Percentiles rank a stretch among this genome's conserved stretches.
These are phyloP conservation scores for Neurospora sp. DNA, from an alignment of 495 filamentous ascomycete species.

Conservation along the genomic window DNA sequence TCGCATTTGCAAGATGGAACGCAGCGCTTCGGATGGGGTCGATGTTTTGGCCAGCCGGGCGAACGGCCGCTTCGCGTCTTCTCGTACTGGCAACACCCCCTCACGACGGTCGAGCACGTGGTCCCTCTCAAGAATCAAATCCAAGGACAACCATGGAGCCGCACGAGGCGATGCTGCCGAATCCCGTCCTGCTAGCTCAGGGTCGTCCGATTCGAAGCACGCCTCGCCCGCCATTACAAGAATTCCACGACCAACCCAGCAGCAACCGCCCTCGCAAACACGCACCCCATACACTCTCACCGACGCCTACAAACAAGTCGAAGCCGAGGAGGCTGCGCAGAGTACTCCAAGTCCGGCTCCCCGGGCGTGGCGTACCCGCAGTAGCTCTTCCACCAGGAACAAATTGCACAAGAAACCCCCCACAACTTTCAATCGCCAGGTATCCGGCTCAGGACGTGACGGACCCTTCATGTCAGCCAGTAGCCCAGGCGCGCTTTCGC, in stretches of 20 bases:
- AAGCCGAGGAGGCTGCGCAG: conserved; percentile 31
- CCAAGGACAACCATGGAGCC: conserved; percentile 8
- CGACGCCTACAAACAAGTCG: conserved; percentile 34
- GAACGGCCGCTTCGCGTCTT: conserved; percentile 14
- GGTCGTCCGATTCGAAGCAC: conserved; percentile 7
- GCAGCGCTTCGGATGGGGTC: conserved; percentile 5
- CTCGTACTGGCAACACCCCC: conserved; percentile 16
- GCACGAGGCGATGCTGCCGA: not conserved
- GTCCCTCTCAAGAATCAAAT: conserved; percentile 5
- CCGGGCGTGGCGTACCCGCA: conserved; percentile 23
- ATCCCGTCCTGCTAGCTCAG: conserved; percentile 4
- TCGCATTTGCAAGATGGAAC: conserved; percentile 16
- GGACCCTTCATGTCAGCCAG: conserved; percentile 7
- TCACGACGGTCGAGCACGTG: conserved; percentile 15
- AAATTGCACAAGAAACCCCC: not conserved
- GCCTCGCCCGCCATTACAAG: conserved; percentile 25
- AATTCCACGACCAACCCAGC: conserved; percentile 28
- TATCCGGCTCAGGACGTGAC: not conserved
- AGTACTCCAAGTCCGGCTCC: conserved; percentile 40
- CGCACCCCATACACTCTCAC: conserved; percentile 26
- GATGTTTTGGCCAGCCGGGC: conserved; percentile 1
- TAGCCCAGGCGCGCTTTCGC: conserved; percentile 4
- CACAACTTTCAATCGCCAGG: not conserved
- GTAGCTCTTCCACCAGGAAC: conserved; percentile 14
- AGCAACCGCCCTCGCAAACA: conserved; percentile 17